phyloP scores from a whole-genome alignment of 108 stramenopile genomes.

The Aurantiochytrium sp. region DNA sequence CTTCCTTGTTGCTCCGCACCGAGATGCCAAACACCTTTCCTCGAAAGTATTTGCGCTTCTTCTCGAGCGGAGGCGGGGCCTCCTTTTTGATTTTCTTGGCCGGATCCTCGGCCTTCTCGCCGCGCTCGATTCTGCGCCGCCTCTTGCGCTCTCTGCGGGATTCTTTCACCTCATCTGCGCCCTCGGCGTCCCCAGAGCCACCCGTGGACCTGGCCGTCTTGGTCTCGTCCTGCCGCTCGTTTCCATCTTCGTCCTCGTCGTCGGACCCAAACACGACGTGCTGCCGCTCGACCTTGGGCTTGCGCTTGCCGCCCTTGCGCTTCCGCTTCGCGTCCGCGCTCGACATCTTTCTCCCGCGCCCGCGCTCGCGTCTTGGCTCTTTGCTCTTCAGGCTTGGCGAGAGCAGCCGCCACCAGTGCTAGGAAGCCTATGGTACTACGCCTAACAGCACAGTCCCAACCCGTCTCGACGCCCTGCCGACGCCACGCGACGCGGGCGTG shows the following conservation, averaged over 20 bases:
- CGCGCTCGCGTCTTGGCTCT: too few species aligned
- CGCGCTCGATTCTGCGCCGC: background rate
- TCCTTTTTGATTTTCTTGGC: background rate
- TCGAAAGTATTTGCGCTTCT: background rate
- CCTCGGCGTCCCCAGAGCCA: background rate
- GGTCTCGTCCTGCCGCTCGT: background rate
- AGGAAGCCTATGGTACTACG: too few species aligned
- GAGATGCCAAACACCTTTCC: conserved; percentile 1
- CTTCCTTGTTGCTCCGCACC: background rate
- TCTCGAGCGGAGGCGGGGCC: background rate
- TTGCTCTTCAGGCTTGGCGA: too few species aligned
- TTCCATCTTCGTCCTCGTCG: background rate
- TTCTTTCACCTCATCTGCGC: background rate
- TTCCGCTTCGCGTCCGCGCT: too few species aligned
- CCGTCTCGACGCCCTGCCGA: too few species aligned
- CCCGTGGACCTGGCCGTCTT: background rate
- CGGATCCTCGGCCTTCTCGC: background rate
- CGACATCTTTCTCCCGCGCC: too few species aligned
- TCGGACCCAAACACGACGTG: background rate
- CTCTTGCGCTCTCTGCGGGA: background rate
- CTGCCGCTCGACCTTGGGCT: background rate
- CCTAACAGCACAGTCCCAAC: too few species aligned
- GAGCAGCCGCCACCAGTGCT: too few species aligned
- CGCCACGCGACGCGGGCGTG: too few species aligned
- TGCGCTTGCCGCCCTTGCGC: background rate